phyloP scores from a whole-genome alignment of 2,329 filamentous ascomycete genomes.

The Clonostachys chloroleuca region DNA sequence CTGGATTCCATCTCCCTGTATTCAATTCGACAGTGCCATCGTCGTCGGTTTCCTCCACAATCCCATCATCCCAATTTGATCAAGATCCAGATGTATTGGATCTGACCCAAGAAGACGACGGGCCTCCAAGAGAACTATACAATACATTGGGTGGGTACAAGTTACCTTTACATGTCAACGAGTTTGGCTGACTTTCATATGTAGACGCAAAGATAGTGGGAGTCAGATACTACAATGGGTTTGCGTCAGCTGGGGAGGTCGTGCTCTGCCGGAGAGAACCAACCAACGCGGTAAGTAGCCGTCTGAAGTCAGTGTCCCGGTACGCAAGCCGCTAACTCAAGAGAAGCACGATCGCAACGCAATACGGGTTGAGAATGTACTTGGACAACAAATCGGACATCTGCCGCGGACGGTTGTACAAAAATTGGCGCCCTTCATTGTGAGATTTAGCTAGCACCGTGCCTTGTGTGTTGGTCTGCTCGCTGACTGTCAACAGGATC shows the following conservation, averaged over 20 bases:
- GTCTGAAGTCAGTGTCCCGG: neutral
- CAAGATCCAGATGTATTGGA: constrained; percentile 33
- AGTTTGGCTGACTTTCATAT: neutral
- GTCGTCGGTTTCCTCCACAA: neutral
- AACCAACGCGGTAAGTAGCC: constrained; percentile 43
- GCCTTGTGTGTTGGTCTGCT: neutral
- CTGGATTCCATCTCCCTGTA: constrained; percentile 9
- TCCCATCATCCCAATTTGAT: neutral
- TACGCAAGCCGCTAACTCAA: neutral
- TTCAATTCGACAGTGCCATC: neutral
- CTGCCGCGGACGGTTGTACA: constrained; percentile 61
- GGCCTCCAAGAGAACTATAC: constrained; percentile 37
- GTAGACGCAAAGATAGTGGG: constrained; percentile 45
- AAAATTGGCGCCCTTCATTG: constrained; percentile 72
- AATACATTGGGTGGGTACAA: constrained; percentile 32
- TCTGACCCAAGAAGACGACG: constrained; percentile 37
- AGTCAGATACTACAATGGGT: constrained; percentile 56
- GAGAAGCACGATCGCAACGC: constrained; percentile 67
- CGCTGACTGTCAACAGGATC: constrained; percentile 39
- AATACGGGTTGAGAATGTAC: constrained; percentile 74
- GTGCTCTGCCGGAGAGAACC: constrained; percentile 63
- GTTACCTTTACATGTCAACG: neutral
- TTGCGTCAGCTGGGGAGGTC: constrained; percentile 57
- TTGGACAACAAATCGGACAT: constrained; percentile 73
- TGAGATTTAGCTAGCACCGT: constrained; percentile 23